Base-by-base conservation (phyloP, 2,329 filamentous ascomycete species). In the Colletotrichum somersetense region DNA sequence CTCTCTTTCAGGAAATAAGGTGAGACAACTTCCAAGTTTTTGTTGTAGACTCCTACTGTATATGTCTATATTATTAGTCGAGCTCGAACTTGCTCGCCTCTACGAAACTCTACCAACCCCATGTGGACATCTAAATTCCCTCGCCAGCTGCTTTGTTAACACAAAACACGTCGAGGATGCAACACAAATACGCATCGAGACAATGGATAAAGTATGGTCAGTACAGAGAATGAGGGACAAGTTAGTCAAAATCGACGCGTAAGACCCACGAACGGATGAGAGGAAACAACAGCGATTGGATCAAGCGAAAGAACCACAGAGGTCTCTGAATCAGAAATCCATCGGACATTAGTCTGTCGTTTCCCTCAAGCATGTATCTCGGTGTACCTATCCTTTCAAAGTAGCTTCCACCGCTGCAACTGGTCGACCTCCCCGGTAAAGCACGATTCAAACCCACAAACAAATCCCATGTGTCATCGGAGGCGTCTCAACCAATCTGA, bases 401-500 rank as follows among this genome's bases (percentile, higher is more conserved):
- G 5, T n/a, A 40, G 23, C 26, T 53, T 18, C 14, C 7, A 5
- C 50, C 7, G 7, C 50, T 53, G 20, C 14, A 23, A 26, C n/a
- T 42, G 6, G 38, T 20, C 20, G n/a, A 14, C n/a, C 26, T 18
- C 2, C 4, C 6, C 7, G 7, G 11, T 40, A 26, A 58, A 58
- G n/a, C 14, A 18, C 50, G 26, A 33, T 55, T 23, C 62, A 52
- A 40, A 23, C 16, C 38, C 12, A 26, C 38, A 35, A n/a, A n/a
- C 12, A 46, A 46, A 46, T 33, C 18, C 23, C 18, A 16, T 18
- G 18, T 23, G n/a, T 16, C 35, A 33, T 56, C 11, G 11, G 10
- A 64, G 44, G 20, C 40, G 23, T 30, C 53, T 66, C 35, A 59
- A 10, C 11, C 63, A 12, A 71, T 40, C 4, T 48, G 18, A 20